Evolutionary conservation across 441 rosid species (phyloP).

Genomic region (Viola pubescens): DNA sequence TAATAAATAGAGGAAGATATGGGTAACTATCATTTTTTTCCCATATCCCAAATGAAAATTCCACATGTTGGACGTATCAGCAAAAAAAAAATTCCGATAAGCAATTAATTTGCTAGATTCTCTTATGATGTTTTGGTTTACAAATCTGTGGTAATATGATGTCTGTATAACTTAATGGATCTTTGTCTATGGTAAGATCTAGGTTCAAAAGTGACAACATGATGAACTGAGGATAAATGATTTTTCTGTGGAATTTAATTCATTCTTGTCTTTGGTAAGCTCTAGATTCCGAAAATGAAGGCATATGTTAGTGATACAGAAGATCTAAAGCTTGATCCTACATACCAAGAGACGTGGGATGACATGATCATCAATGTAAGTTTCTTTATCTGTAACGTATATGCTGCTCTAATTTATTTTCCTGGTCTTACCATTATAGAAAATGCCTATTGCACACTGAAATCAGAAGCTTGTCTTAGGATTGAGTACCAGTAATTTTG

Average conservation of each 20-base stretch:
- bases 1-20: background rate
- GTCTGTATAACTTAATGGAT: no score
- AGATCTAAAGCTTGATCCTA: conserved; percentile 88
- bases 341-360: conserved; percentile 96
- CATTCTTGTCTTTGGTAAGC: conserved; percentile 67
- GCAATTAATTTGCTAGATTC: no score
- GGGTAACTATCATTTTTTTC: no score
- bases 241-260: conserved; percentile 36
- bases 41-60: no score
- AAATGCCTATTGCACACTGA: background rate
- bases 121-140: no score
- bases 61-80: no score
- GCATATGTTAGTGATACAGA: conserved; percentile 97
- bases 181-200: no score
- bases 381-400: conserved; percentile 15
- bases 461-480: background rate
- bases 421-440: conserved; percentile 2
- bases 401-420: background rate
- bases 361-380: conserved; percentile 96
- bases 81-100: no score
- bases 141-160: no score
- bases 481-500: conserved; percentile 1
- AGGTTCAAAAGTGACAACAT: no score
- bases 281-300: conserved; percentile 99
- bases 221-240: no score